Percentiles rank a stretch among this genome's conserved stretches.
Evolutionary conservation across 345 rosid genomes (phyloP).

Genomic region (Eucalyptus guilfoylei): DNA sequence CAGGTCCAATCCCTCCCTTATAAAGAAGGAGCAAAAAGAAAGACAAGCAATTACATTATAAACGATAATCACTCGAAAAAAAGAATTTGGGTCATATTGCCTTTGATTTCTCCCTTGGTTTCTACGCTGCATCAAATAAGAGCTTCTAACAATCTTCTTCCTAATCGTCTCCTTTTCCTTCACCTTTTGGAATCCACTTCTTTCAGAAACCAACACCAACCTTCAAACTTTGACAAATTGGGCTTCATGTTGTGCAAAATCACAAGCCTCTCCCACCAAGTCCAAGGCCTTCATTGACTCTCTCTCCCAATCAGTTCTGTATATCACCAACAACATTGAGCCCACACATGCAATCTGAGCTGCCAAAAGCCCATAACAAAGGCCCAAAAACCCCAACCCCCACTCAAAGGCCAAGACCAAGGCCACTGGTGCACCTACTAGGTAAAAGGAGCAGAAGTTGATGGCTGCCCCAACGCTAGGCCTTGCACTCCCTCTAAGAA

Average conservation of each 20-base stretch:
- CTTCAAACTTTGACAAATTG: background rate
- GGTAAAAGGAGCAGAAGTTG: slow-evolving; percentile 67
- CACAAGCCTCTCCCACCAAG: slow-evolving; percentile 36
- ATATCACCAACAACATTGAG: slow-evolving; percentile 53
- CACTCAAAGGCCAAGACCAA: slow-evolving; percentile 47
- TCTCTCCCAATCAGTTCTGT: slow-evolving; percentile 67
- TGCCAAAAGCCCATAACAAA: slow-evolving; percentile 75
- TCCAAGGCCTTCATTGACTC: slow-evolving; percentile 59
- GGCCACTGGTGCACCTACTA: slow-evolving; percentile 81
- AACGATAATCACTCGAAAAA: background rate
- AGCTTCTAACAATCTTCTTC: background rate
- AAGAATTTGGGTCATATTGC: background rate
- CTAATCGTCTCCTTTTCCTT: background rate
- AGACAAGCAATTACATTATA: background rate
- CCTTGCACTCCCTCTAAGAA: slow-evolving; percentile 75
- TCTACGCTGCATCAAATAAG: background rate
- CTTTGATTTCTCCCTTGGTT: background rate
- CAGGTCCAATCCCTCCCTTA: background rate
- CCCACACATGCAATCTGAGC: slow-evolving; percentile 73
- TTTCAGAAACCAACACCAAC: background rate
- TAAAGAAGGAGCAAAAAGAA: background rate
- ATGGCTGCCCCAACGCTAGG: slow-evolving; percentile 61
- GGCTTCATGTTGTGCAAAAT: slow-evolving; percentile 7
- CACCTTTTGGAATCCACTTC: background rate
- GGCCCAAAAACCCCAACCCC: slow-evolving; percentile 67